Evolutionary conservation across 495 filamentous ascomycete species (phyloP).

Genomic region (Lasiosphaeria ovina): DNA sequence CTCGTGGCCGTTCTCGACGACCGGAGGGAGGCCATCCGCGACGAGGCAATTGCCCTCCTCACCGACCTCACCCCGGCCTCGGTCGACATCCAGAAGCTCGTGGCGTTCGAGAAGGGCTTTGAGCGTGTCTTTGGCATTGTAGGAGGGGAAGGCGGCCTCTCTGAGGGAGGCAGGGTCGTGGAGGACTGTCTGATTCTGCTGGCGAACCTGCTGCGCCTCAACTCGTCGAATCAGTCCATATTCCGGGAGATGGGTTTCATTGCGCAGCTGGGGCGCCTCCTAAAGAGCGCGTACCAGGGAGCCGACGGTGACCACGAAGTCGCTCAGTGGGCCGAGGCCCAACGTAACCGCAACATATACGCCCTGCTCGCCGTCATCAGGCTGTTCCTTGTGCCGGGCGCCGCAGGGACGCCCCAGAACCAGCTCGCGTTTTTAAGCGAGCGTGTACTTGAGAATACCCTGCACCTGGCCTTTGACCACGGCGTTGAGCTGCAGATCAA

Average conservation of each 20-base stretch:
- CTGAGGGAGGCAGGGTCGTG: conserved; percentile 81
- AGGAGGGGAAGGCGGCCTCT: conserved; percentile 74
- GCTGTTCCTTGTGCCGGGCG: conserved; percentile 78
- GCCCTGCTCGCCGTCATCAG: conserved; percentile 81
- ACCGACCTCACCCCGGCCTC: conserved; percentile 52
- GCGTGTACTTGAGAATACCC: conserved; percentile 75
- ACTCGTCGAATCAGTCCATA: conserved; percentile 87
- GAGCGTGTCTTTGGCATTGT: conserved; percentile 82
- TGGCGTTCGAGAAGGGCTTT: conserved; percentile 93
- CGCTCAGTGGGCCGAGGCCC: conserved; percentile 68
- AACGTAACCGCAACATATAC: conserved; percentile 89
- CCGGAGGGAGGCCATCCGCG: conserved; percentile 80
- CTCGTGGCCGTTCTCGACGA: conserved; percentile 84
- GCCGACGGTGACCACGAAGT: conserved; percentile 59
- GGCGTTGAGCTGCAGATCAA: conserved; percentile 72
- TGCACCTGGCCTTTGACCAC: conserved; percentile 81
- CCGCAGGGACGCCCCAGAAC: conserved; percentile 75
- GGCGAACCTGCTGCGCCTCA: conserved; percentile 85
- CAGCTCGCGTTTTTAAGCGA: conserved; percentile 82
- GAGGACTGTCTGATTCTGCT: conserved; percentile 94
- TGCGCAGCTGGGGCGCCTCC: conserved; percentile 65
- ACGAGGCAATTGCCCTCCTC: conserved; percentile 58
- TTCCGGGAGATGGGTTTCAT: conserved; percentile 91
- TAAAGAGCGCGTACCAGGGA: conserved; percentile 60
- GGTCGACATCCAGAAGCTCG: conserved; percentile 79